A percentile compares a stretch with the other conserved stretches of the same genome.
These are phyloP conservation scores for Amylostereum chailletii DNA, from an alignment of 1,284 basidiomycete species.

Conservation along the genomic window DNA sequence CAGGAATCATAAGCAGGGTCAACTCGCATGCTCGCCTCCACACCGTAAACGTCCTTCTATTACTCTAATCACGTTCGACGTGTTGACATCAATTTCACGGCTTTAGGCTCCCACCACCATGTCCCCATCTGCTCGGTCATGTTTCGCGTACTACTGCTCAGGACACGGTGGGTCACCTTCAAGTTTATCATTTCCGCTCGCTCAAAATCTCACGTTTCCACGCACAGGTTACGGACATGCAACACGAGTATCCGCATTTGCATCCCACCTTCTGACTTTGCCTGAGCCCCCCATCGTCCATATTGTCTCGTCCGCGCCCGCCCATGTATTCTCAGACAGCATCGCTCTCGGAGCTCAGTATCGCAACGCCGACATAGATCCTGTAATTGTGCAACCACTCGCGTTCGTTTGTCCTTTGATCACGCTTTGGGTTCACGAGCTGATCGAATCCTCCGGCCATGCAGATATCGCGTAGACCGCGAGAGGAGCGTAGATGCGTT, in stretches of 20 bases:
- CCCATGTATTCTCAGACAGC: conserved; percentile 56
- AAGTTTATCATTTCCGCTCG: background rate
- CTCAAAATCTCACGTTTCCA: background rate
- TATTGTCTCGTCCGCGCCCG: conserved; percentile 62
- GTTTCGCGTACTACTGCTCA: conserved; percentile 62
- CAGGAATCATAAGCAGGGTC: too few species aligned
- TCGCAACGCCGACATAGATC: conserved; percentile 61
- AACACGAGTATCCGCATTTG: conserved; percentile 64
- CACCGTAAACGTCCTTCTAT: too few species aligned
- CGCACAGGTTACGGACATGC: conserved; percentile 63
- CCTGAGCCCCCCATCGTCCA: conserved; percentile 34
- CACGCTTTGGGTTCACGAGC: background rate
- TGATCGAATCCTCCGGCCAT: background rate
- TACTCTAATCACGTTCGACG: background rate
- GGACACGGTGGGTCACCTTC: conserved; percentile 41
- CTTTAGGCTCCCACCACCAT: background rate
- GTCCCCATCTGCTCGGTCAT: background rate
- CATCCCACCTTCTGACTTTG: conserved; percentile 43
- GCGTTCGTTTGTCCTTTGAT: conserved; percentile 36
- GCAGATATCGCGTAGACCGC: conserved; percentile 62
- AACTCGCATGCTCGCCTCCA: too few species aligned
- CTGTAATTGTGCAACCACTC: conserved; percentile 64
- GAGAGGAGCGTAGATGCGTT: conserved; percentile 58
- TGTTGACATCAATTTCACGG: background rate
- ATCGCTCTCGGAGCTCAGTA: conserved; percentile 51